Evolutionary conservation across 495 filamentous ascomycete species (phyloP).

Genomic region (Neurospora sp.): DNA sequence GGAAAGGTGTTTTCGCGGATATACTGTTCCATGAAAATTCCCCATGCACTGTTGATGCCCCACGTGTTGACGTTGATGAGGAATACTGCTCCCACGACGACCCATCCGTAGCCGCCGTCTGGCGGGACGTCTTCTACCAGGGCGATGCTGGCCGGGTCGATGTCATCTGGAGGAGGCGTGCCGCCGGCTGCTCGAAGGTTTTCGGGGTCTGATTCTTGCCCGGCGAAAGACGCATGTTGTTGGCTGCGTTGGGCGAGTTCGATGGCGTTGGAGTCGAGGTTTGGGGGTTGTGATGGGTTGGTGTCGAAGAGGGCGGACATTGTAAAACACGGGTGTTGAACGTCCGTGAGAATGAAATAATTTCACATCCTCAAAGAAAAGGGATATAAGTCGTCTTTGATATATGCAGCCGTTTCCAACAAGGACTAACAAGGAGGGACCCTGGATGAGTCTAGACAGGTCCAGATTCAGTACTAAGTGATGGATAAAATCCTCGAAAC

Average conservation of each 20-base stretch:
- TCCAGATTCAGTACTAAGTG: neutral
- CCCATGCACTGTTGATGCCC: conserved; percentile 49
- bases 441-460: neutral
- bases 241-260: neutral
- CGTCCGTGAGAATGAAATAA: neutral
- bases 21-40: conserved; percentile 51
- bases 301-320: neutral
- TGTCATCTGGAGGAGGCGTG: neutral
- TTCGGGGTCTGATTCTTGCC: neutral
- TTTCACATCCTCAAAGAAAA: neutral
- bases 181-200: neutral
- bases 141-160: neutral
- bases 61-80: conserved; percentile 44
- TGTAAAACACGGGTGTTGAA: neutral
- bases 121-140: conserved; percentile 27
- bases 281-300: neutral
- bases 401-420: neutral
- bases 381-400: neutral
- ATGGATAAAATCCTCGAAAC: neutral
- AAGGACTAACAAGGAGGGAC: neutral
- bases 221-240: neutral
- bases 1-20: conserved; percentile 45
- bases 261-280: neutral
- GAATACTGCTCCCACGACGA: conserved; percentile 38
- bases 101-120: conserved; percentile 54